Evolutionary conservation across 495 filamentous ascomycete species (phyloP), one percentile per base, ranked within the genome.

Genomic region (Annulohypoxylon maeteangense): DNA sequence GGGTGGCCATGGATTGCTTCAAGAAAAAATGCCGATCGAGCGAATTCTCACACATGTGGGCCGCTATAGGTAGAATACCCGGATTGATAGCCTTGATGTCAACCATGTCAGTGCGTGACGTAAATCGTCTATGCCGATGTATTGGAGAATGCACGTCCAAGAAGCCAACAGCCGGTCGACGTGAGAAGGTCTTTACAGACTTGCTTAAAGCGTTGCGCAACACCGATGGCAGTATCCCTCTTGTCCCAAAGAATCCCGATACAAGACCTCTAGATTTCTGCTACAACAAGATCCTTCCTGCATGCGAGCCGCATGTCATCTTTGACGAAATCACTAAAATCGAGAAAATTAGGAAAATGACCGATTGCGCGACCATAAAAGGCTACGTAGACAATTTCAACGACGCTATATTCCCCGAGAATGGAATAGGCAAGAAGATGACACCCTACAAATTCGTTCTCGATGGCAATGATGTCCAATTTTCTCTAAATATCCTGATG

Each of bases 81-180:
- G 74, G 71, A 8, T 59, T 78, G 20, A 50, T 70, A 2, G 36
- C 27, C 22, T 65, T 75, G 55, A 68, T 76, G 71, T 48, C 65
- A 3, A 64, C 68, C 36, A 53, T 78, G 36, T 73, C 68, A 7
- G 68, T 75, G 10, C 18, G n/a, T 38, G 65, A 78, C n/a, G 64
- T 78, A 10, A 18, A 57, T 2, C 34, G 50, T 5, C 47, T 78
- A 7, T 78, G 76, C 38, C 54, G 50, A n/a, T 45, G 36, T 16
- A 38, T 78, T 1, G 76, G 68, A 7, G 12, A 31, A 16, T 63
- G 71, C 4, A 47, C 14, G 20, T 20, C 4, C 34, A 10, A n/a
- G 10, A 16, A 34, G 23, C 14, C 62, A 4, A 42, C 4, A 27
- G 25, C 10, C 16, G 27, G 4, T 1, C 23, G 47, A 42, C 64